phyloP scores from a whole-genome alignment of 2,329 filamentous ascomycete genomes.

The Rhinocladiella mackenziei region DNA sequence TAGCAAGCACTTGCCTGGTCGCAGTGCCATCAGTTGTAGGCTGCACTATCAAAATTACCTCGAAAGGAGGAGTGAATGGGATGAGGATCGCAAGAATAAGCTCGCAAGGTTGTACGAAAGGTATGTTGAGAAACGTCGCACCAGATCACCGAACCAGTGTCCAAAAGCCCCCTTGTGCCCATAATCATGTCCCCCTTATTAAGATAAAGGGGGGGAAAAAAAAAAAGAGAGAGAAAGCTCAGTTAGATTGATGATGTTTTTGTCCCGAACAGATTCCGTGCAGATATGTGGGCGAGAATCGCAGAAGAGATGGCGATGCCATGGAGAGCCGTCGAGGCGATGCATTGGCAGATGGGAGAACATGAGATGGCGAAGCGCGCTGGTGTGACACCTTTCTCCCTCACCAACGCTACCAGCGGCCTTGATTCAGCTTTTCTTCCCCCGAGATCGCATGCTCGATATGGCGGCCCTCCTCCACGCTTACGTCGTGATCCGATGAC shows the following conservation, averaged over 20 bases:
- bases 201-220: no score
- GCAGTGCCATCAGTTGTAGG: slow-evolving; percentile 89
- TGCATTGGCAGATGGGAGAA: slow-evolving; percentile 97
- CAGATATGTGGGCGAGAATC: slow-evolving; percentile 96
- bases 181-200: no score
- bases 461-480: slow-evolving; percentile 31
- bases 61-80: slow-evolving; percentile 88
- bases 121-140: slow-evolving; percentile 51
- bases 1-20: slow-evolving; percentile 80
- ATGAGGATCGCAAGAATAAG: slow-evolving; percentile 97
- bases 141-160: slow-evolving; percentile 8
- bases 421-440: slow-evolving; percentile 14
- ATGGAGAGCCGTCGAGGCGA: slow-evolving; percentile 92
- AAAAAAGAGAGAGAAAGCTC: no score
- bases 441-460: slow-evolving; percentile 15
- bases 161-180: slow-evolving; percentile 11
- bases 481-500: slow-evolving; percentile 38
- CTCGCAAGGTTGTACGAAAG: slow-evolving; percentile 90
- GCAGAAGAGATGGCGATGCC: slow-evolving; percentile 92
- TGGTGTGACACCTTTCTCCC: slow-evolving; percentile 79
- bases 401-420: slow-evolving; percentile 47
- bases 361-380: slow-evolving; percentile 89
- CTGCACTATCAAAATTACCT: slow-evolving; percentile 97
- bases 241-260: no score
- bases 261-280: slow-evolving; percentile 70